A percentile compares a stretch with the other conserved stretches of the same genome.
Conservation (phyloP, 2,329 filamentous ascomycete genomes). For the Pseudocercospora eumusae region DNA sequence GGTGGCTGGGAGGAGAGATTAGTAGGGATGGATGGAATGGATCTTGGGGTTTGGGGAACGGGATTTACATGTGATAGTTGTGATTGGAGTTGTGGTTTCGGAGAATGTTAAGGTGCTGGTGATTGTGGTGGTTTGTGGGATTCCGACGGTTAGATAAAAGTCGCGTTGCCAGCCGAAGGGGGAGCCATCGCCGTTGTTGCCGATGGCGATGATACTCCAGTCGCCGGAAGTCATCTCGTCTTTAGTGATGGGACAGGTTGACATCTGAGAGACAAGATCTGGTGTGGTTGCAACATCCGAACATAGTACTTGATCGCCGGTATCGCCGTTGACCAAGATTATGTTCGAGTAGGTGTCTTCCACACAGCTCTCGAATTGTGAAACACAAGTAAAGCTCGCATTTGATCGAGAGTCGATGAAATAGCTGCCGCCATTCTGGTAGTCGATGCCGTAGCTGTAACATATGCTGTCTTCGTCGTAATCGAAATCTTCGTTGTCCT, state of each 20-base stretch:
- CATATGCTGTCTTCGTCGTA: slow-evolving; percentile 25
- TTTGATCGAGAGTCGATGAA: slow-evolving; percentile 49
- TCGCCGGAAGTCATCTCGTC: slow-evolving; percentile 47
- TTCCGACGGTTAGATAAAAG: slow-evolving; percentile 42
- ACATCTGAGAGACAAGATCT: slow-evolving; percentile 42
- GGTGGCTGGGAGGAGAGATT: slow-evolving; percentile 5
- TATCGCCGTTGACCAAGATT: slow-evolving; percentile 43
- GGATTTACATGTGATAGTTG: slow-evolving; percentile 22
- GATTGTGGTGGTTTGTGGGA: slow-evolving; percentile 27
- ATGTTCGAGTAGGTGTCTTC: slow-evolving; percentile 46
- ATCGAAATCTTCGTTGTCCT: slow-evolving; percentile 17
- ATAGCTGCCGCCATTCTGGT: slow-evolving; percentile 46
- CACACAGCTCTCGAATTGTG: slow-evolving; percentile 49
- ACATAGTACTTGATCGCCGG: slow-evolving; percentile 40
- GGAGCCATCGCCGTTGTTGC: slow-evolving; percentile 47
- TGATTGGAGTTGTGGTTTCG: slow-evolving; percentile 21
- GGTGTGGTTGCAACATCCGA: slow-evolving; percentile 45
- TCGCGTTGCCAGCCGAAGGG: slow-evolving; percentile 51
- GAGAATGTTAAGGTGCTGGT: slow-evolving; percentile 27
- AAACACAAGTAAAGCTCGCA: slow-evolving; percentile 48
- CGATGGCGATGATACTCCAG: slow-evolving; percentile 48
- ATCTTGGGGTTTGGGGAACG: no score
- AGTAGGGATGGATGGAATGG: background rate
- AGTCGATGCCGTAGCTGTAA: slow-evolving; percentile 43
- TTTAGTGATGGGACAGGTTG: slow-evolving; percentile 49